These are phyloP conservation scores for Trichoderma erinaceum DNA, from an alignment of 495 filamentous ascomycete genomes.

Conservation along the genomic window DNA sequence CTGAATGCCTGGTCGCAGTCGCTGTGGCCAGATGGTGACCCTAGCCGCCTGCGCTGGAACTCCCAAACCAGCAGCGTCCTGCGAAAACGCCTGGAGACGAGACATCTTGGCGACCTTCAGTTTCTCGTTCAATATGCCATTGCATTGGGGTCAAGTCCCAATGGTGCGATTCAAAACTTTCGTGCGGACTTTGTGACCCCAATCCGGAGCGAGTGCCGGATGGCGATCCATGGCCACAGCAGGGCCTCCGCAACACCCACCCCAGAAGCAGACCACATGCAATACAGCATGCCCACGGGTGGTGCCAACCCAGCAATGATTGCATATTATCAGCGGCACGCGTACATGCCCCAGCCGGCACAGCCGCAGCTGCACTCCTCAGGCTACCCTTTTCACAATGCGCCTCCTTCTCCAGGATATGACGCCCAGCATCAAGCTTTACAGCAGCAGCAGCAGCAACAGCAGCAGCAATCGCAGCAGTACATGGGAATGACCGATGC, in stretches of 20 bases:
- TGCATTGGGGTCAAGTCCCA: conserved; percentile 15
- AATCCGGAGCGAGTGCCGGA: conserved; percentile 12
- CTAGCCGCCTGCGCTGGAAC: conserved; percentile 20
- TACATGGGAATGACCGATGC: conserved; percentile 10
- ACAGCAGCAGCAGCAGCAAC: neutral
- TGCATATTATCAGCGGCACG: conserved; percentile 3
- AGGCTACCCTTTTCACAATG: conserved; percentile 2
- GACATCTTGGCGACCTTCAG: conserved; percentile 21
- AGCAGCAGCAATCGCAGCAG: neutral
- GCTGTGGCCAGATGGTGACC: conserved; percentile 18
- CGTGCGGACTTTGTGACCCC: conserved; percentile 14
- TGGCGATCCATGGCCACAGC: conserved; percentile 14
- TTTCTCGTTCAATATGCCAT: conserved; percentile 20
- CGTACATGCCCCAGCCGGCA: conserved; percentile 6
- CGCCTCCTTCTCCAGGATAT: conserved; percentile 7
- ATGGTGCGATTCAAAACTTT: conserved; percentile 5
- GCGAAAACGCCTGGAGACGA: conserved; percentile 24
- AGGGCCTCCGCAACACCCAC: neutral
- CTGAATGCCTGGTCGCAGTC: conserved; percentile 19
- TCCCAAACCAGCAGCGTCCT: conserved; percentile 23
- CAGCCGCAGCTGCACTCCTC: neutral
- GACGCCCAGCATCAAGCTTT: conserved; percentile 1
- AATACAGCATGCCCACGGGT: neutral
- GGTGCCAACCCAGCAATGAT: conserved; percentile 4
- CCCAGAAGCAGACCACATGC: conserved; percentile 9